Evolutionary conservation across 2,329 filamentous ascomycete genomes (phyloP).

Genomic region (Fusarium pseudonygamai): DNA sequence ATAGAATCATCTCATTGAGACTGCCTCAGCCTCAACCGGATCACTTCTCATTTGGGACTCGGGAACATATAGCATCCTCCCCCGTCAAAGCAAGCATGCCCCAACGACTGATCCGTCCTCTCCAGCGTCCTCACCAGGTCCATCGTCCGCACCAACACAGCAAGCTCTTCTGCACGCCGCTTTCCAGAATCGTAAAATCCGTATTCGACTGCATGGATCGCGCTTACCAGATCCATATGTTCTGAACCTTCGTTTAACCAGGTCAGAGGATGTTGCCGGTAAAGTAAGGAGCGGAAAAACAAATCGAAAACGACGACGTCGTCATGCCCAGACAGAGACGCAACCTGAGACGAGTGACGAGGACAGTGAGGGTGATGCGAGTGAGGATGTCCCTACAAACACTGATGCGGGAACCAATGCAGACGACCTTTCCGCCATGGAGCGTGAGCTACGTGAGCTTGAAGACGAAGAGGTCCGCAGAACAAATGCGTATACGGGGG

Average conservation of each 20-base stretch:
- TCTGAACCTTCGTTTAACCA: constrained; percentile 63
- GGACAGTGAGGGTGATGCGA: constrained; percentile 12
- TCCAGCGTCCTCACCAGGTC: constrained; percentile 25
- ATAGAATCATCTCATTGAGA: constrained; percentile 70
- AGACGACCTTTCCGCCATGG: constrained; percentile 47
- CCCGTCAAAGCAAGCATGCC: constrained; percentile 49
- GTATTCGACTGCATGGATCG: constrained; percentile 62
- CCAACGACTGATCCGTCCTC: constrained; percentile 46
- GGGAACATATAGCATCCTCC: constrained; percentile 65
- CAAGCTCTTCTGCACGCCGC: constrained; percentile 60
- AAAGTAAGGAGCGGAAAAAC: constrained; percentile 36
- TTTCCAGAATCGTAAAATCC: constrained; percentile 66
- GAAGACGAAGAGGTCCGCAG: constrained; percentile 64
- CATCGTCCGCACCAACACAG: constrained; percentile 45
- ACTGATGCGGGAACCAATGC: constrained; percentile 15
- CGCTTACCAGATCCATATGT: constrained; percentile 64
- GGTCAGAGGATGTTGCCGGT: constrained; percentile 51
- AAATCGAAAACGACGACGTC: constrained; percentile 17
- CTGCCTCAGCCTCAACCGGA: constrained; percentile 62
- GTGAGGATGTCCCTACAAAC: constrained; percentile 34
- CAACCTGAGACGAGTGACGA: constrained; percentile 42
- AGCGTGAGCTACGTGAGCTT: constrained; percentile 55
- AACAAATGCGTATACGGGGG: constrained; percentile 73
- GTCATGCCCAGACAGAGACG: not conserved
- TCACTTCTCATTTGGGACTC: constrained; percentile 72